Conservation (phyloP, 163 green algal species). For the Scenedesmus sp. region DNA sequence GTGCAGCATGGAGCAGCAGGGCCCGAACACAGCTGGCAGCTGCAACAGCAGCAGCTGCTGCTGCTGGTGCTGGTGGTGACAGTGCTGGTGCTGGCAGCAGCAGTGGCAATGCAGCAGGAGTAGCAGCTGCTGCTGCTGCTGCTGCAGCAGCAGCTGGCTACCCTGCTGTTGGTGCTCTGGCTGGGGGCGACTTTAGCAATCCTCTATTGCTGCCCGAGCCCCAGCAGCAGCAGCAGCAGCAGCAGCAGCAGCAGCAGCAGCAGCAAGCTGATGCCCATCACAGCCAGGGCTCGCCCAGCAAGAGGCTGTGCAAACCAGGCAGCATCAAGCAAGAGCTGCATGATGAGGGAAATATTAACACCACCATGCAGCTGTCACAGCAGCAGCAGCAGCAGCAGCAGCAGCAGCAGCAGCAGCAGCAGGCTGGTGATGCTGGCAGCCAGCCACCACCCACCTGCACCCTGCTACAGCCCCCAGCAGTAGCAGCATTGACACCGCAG, state of each 20-base stretch:
- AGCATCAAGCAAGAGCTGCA: neutral
- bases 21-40: neutral
- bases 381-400: no score
- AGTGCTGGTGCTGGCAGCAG: neutral
- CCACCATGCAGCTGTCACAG: neutral
- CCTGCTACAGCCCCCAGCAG: neutral
- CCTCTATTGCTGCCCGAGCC: no score
- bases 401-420: neutral
- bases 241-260: neutral
- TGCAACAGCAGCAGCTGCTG: neutral
- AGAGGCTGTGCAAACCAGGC: neutral
- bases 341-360: no score
- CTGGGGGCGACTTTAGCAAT: neutral
- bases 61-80: neutral
- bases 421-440: neutral
- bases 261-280: neutral
- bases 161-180: neutral
- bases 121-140: neutral
- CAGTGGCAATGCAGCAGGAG: neutral
- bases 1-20: neutral
- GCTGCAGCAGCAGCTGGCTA: neutral
- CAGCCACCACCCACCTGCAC: neutral
- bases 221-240: slow-evolving; percentile 3
- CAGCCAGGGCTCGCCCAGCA: neutral
- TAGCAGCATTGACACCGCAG: neutral